Percentiles rank a stretch among this genome's conserved stretches.
Conservation (phyloP, 192 early-diverging fungal genomes). For the Mortierella claussenii region DNA sequence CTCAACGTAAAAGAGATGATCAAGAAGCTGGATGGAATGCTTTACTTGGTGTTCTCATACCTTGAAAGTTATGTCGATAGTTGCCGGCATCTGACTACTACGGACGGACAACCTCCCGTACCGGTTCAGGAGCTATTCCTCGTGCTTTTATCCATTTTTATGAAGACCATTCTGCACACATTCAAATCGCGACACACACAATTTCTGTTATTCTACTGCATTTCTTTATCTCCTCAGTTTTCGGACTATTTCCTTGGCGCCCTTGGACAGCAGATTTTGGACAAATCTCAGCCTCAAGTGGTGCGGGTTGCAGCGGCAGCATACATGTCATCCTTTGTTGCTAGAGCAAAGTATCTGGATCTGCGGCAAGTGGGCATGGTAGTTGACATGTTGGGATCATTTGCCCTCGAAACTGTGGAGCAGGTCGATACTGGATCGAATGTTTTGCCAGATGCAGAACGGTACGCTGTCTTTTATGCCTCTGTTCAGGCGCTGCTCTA, state of each 20-base stretch:
- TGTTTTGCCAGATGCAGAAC: conserved; percentile 62
- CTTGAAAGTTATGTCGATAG: conserved; percentile 55
- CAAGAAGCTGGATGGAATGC: conserved; percentile 79
- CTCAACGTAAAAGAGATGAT: conserved; percentile 66
- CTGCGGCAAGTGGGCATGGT: conserved; percentile 68
- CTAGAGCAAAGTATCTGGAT: conserved; percentile 86
- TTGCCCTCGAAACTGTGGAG: conserved; percentile 76
- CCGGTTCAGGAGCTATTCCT: conserved; percentile 68
- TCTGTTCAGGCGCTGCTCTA: conserved; percentile 91
- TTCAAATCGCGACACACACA: conserved; percentile 92
- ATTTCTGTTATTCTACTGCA: conserved; percentile 89
- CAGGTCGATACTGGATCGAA: conserved; percentile 61
- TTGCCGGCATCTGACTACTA: conserved; percentile 39
- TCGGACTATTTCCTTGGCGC: conserved; percentile 84
- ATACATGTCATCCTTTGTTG: conserved; percentile 90
- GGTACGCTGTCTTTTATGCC: conserved; percentile 86
- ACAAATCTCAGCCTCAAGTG: conserved; percentile 68
- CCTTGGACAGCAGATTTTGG: conserved; percentile 69
- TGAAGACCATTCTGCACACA: conserved; percentile 81
- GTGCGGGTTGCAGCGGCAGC: conserved; percentile 81
- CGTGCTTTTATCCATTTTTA: conserved; percentile 81
- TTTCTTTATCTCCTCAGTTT: conserved; percentile 63
- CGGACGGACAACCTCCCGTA: conserved; percentile 4
- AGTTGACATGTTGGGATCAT: conserved; percentile 74
- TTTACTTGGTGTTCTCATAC: conserved; percentile 73